Base-by-base conservation (phyloP, 176 grass and related monocot species). In the Stipa capillata region DNA sequence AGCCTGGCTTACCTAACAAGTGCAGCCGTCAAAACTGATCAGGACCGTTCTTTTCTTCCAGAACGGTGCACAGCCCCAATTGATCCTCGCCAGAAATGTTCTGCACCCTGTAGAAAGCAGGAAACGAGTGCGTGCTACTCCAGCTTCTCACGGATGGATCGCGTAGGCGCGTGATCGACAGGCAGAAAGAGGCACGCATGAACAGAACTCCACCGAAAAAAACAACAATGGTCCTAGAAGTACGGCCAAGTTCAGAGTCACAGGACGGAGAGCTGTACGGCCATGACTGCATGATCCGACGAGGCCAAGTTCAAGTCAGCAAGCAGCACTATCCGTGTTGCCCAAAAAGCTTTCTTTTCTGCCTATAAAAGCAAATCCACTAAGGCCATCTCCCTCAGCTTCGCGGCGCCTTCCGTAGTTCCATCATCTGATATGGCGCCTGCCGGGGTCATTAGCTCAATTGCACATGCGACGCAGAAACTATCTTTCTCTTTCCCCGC, bases 391-490 rank as follows among this genome's bases (percentile, higher is more conserved):
- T n/a, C n/a, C n/a, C n/a, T n/a, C 67, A 27, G 54, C 45, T 54
- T 72, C 24, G 37, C 71, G 60, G 81, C 81, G 48, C 62, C 39
- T 69, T 27, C 64, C 40, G 2, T 50, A 49, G 2, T 69, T 14
- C 25, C 41, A 42, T 28, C 37, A n/a, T 59, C 66, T 8, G n/a
- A 44, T 51, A 43, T 44, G n/a, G 76, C 39, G n/a, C 23, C 71
- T 65, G 62, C 2, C 33, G 27, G 5, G 32, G 69, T 13, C 70
- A 67, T 50, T 53, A 42, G 64, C 20, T 39, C 27, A 24, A 11
- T 9, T 7, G 65, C 80, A 79, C 81, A 84, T 84, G 86, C 81
- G 2, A 15, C 16, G 59, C 86, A 74, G 58, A 79, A 79, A 79
- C 57, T 25, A 51, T 73, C 45, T 21, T 1, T 71, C 5, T 0